These are phyloP conservation scores for Cercospora zeina DNA, from an alignment of 2,329 filamentous ascomycete genomes.

Conservation along the genomic window DNA sequence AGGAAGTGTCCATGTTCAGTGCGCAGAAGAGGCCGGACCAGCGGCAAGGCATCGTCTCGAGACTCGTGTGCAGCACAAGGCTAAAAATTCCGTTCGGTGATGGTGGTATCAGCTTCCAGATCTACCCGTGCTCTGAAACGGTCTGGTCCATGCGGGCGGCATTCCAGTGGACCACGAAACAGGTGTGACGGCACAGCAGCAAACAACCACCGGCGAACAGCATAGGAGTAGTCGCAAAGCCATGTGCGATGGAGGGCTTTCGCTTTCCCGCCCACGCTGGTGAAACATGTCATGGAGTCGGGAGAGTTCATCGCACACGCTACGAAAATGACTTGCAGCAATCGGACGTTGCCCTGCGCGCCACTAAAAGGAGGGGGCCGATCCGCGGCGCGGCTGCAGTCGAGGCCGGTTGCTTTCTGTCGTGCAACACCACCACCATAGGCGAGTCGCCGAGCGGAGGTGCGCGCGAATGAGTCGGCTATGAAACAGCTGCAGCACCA, in stretches of 20 bases:
- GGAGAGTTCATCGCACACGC: constrained; percentile 15
- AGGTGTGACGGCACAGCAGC: constrained; percentile 24
- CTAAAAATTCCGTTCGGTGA: not conserved
- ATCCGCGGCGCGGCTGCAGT: constrained; percentile 7
- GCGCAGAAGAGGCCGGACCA: not conserved
- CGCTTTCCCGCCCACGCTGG: constrained; percentile 6
- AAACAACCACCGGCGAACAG: constrained; percentile 22
- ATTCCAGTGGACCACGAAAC: constrained; percentile 21
- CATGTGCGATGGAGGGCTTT: constrained; percentile 12
- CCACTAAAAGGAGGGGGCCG: constrained; percentile 11
- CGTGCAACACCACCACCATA: constrained; percentile 10
- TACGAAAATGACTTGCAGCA: constrained; percentile 23
- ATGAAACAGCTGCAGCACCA: constrained; percentile 22
- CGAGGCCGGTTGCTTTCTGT: constrained; percentile 13
- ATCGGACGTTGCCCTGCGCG: constrained; percentile 18
- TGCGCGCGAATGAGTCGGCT: constrained; percentile 22
- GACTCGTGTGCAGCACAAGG: not conserved
- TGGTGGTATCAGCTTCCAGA: not conserved
- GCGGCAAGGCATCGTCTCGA: not conserved
- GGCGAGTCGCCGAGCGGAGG: constrained; percentile 17
- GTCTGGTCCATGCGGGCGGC: constrained; percentile 8
- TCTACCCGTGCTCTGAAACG: constrained; percentile 6
- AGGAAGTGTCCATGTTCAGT: not conserved
- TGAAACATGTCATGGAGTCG: constrained; percentile 11
- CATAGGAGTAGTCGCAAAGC: not conserved